A percentile compares a stretch with the other conserved stretches of the same genome.
Conservation (phyloP, 1,284 basidiomycete species). For the Sutorius eximius region DNA sequence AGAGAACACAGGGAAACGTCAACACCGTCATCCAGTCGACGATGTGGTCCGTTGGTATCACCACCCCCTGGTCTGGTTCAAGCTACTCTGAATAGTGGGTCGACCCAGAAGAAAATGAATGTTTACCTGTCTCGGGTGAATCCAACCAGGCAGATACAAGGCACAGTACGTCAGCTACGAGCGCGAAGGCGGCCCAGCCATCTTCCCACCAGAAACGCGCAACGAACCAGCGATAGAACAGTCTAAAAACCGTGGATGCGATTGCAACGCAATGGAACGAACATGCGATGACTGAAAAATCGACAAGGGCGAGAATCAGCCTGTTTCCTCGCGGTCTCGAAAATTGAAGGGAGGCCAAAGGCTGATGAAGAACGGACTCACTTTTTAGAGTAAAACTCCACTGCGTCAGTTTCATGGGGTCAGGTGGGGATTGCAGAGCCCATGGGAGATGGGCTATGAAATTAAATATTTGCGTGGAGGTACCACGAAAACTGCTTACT, state of each 20-base stretch:
- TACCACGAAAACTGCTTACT: background rate
- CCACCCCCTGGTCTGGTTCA: background rate
- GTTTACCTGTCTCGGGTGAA: too few relatives aligned
- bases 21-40: conserved; percentile 18
- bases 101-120: too few relatives aligned
- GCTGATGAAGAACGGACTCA: background rate
- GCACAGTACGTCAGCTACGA: conserved; percentile 19
- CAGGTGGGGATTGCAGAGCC: background rate
- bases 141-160: conserved; percentile 10
- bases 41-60: background rate
- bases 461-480: conserved; percentile 8
- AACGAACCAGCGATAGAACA: conserved; percentile 22
- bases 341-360: too few relatives aligned
- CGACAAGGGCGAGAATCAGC: background rate
- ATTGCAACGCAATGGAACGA: conserved; percentile 28
- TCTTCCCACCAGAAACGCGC: conserved; percentile 32
- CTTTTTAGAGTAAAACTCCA: too few relatives aligned
- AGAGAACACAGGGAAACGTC: conserved; percentile 21
- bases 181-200: conserved; percentile 25
- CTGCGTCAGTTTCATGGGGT: conserved; percentile 6
- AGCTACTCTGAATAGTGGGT: too few relatives aligned
- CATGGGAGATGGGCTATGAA: background rate
- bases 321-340: too few relatives aligned
- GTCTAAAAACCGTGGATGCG: conserved; percentile 22
- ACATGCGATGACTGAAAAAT: conserved; percentile 11